Evolutionary conservation across 805 yeast species (phyloP).

Genomic region (Komagataella pseudopastoris): DNA sequence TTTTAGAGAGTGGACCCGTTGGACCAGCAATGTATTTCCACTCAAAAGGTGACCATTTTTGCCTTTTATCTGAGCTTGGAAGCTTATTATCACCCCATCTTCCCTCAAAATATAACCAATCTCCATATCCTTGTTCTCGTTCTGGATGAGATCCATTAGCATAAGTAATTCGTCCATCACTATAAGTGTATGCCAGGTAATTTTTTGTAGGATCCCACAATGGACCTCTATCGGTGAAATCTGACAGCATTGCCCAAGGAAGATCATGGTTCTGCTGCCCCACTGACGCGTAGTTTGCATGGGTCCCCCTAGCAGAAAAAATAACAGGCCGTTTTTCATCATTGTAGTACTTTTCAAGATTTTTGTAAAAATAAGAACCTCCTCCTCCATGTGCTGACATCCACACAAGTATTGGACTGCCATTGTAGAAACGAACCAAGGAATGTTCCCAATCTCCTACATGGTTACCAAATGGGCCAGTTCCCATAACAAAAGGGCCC

Average conservation of each 20-base stretch:
- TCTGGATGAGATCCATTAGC: conserved; percentile 33
- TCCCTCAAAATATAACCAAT: conserved; percentile 75
- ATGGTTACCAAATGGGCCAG: conserved; percentile 95
- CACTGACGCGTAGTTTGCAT: conserved; percentile 90
- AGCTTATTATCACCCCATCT: conserved; percentile 85
- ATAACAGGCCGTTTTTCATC: conserved; percentile 51
- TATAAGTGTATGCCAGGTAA: conserved; percentile 68
- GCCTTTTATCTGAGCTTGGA: conserved; percentile 58
- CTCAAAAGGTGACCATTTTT: conserved; percentile 77
- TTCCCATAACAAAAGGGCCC: conserved; percentile 96
- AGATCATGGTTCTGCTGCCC: conserved; percentile 95
- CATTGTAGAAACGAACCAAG: conserved; percentile 69
- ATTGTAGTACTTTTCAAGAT: conserved; percentile 48
- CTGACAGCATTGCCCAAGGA: conserved; percentile 82
- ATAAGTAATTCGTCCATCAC: conserved; percentile 38
- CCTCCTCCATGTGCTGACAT: conserved; percentile 99
- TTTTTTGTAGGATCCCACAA: conserved; percentile 89
- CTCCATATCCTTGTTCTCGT: conserved; percentile 40
- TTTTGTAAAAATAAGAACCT: conserved; percentile 69
- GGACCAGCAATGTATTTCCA: conserved; percentile 92
- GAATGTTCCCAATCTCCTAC: conserved; percentile 99
- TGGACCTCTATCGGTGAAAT: conserved; percentile 91
- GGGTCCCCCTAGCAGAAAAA: conserved; percentile 91
- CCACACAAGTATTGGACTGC: conserved; percentile 78
- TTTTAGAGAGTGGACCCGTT: conserved; percentile 74